Percentiles rank a stretch among this genome's conserved stretches.
Conservation (phyloP, 139 green algal species). For the Auxenochlorella pyrenoidosa region DNA sequence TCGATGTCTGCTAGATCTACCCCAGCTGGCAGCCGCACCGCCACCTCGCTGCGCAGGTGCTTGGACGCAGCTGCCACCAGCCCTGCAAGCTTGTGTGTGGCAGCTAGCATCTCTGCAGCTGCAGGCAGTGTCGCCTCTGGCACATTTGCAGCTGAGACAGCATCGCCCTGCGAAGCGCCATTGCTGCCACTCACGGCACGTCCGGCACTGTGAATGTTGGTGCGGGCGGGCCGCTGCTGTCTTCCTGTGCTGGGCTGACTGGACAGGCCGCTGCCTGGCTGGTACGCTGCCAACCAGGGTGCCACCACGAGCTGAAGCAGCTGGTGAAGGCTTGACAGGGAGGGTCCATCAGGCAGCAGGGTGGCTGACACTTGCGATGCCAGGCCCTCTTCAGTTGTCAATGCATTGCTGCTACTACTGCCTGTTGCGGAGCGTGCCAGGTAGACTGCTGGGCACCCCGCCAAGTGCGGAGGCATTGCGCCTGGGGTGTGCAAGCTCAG, state of each 20-base stretch:
- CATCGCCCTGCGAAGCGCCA: no score
- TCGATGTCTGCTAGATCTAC: conserved; percentile 3
- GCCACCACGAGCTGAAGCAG: conserved; percentile 13
- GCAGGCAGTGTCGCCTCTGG: not conserved
- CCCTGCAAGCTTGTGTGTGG: not conserved
- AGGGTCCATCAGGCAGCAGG: conserved; percentile 19
- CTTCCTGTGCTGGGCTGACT: not conserved
- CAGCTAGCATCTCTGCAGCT: conserved; percentile 7
- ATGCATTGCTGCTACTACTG: no score
- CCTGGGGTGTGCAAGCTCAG: not conserved
- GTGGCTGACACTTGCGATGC: not conserved
- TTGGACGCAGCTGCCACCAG: not conserved
- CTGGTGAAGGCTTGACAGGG: conserved; percentile 13
- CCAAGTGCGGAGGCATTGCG: not conserved
- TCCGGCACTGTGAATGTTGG: no score
- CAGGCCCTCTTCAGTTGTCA: not conserved
- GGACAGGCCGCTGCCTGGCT: not conserved
- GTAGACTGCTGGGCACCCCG: not conserved
- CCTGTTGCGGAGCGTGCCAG: not conserved
- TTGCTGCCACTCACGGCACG: no score
- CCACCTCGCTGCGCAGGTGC: conserved; percentile 17
- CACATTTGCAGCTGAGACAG: not conserved
- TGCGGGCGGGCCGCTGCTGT: not conserved
- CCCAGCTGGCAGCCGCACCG: conserved; percentile 3
- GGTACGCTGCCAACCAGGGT: conserved; percentile 8